These are phyloP conservation scores for Erigeron canadensis DNA, from an alignment of 129 eudicot species.

Conservation along the genomic window DNA sequence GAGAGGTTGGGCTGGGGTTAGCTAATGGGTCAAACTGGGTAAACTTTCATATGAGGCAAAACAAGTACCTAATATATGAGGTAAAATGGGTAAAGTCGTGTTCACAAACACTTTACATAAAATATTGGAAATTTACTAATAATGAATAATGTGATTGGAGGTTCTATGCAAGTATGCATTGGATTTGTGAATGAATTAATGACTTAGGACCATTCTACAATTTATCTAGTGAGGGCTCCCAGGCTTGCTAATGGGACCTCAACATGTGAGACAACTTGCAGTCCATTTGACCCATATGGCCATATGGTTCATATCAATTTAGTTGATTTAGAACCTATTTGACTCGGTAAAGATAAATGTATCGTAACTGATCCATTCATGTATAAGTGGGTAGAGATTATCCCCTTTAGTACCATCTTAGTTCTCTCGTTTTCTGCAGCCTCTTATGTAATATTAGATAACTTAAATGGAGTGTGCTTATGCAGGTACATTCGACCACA, in stretches of 20 bases:
- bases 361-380: background rate
- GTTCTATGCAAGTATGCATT: too few relatives aligned
- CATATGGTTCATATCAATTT: background rate
- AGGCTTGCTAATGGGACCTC: too few relatives aligned
- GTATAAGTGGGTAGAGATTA: background rate
- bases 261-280: background rate
- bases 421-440: background rate
- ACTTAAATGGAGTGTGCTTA: background rate
- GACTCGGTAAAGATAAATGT: background rate
- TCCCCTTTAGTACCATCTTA: too few relatives aligned
- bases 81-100: too few relatives aligned
- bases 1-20: background rate
- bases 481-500: conserved; percentile 97
- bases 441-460: background rate
- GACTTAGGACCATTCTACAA: too few relatives aligned
- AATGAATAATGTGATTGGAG: too few relatives aligned
- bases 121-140: too few relatives aligned
- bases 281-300: background rate
- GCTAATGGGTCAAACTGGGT: background rate
- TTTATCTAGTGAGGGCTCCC: too few relatives aligned
- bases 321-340: background rate
- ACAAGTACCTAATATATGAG: too few relatives aligned
- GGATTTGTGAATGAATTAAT: too few relatives aligned
- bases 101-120: too few relatives aligned
- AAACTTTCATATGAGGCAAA: too few relatives aligned